Evolutionary conservation across 768 basidiomycete genomes (phyloP).

Genomic region (Lentinula edodes): DNA sequence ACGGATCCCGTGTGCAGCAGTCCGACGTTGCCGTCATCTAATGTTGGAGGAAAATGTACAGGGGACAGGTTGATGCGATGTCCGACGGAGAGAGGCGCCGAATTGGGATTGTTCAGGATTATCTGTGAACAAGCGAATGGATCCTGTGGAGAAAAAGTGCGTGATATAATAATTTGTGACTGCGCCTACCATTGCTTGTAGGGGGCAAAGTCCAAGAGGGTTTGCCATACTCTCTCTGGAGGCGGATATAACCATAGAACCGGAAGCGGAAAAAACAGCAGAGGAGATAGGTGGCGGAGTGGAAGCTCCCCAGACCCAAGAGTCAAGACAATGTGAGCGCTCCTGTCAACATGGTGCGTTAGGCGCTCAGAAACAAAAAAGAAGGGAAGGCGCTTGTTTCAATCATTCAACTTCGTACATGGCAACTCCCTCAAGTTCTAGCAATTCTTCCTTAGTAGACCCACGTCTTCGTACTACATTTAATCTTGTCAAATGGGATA

Average conservation of each 20-base stretch:
- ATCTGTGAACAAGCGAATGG: constrained; percentile 41
- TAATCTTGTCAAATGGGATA: constrained; percentile 7
- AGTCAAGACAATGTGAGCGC: too few relatives aligned
- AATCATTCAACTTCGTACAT: not conserved
- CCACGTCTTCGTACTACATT: not conserved
- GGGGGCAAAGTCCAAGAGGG: constrained; percentile 47
- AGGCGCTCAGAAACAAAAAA: too few relatives aligned
- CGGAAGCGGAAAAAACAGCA: constrained; percentile 23
- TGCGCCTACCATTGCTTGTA: constrained; percentile 53
- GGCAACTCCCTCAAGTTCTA: constrained; percentile 1
- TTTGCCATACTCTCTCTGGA: constrained; percentile 20
- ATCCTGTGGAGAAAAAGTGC: constrained; percentile 39
- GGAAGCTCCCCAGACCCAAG: not conserved
- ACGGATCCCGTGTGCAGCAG: constrained; percentile 29
- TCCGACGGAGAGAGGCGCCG: constrained; percentile 26
- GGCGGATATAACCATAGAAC: constrained; percentile 35
- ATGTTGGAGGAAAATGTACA: constrained; percentile 57
- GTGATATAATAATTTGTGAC: not conserved
- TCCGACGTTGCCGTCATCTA: constrained; percentile 33
- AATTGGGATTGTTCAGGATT: not conserved
- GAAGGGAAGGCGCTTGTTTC: too few relatives aligned
- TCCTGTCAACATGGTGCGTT: too few relatives aligned
- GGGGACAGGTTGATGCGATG: constrained; percentile 39
- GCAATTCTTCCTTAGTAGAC: not conserved
- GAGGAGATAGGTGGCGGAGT: constrained; percentile 20